A percentile compares a stretch with the other conserved stretches of the same genome.
Conservation (phyloP, 306 rosid genomes). For the Vachellia pachyceras region DNA sequence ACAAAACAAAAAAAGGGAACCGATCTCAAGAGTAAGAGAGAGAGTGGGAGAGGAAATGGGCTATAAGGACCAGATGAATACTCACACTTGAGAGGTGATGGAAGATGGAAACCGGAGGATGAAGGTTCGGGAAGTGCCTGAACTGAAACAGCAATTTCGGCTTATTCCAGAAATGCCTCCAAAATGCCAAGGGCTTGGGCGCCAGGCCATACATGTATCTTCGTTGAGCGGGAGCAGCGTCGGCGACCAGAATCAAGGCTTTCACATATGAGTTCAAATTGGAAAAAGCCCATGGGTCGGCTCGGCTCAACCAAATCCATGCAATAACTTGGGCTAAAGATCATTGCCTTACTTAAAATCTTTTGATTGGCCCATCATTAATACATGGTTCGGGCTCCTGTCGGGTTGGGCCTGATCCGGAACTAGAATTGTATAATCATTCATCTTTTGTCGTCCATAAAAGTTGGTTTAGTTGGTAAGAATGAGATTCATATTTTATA, state of each 20-base stretch:
- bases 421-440: not conserved
- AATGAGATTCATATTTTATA: no score
- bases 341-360: not conserved
- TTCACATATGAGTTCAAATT: no score
- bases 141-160: not conserved
- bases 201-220: not conserved
- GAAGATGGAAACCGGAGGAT: not conserved
- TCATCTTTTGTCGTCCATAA: not conserved
- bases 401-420: not conserved
- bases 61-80: conserved; percentile 10
- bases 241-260: not conserved
- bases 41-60: not conserved
- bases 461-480: not conserved
- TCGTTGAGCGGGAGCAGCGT: not conserved
- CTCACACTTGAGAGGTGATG: not conserved
- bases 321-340: not conserved
- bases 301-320: not conserved
- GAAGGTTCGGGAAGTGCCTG: not conserved
- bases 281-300: not conserved
- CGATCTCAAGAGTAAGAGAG: not conserved
- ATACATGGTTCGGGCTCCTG: not conserved
- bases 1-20: not conserved
- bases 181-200: not conserved
- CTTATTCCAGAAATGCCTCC: not conserved
- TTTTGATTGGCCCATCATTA: not conserved